Percentiles rank a stretch among this genome's conserved stretches.
These are phyloP conservation scores for Fusarium pseudonygamai DNA, from an alignment of 2,329 filamentous ascomycete species.

Conservation along the genomic window DNA sequence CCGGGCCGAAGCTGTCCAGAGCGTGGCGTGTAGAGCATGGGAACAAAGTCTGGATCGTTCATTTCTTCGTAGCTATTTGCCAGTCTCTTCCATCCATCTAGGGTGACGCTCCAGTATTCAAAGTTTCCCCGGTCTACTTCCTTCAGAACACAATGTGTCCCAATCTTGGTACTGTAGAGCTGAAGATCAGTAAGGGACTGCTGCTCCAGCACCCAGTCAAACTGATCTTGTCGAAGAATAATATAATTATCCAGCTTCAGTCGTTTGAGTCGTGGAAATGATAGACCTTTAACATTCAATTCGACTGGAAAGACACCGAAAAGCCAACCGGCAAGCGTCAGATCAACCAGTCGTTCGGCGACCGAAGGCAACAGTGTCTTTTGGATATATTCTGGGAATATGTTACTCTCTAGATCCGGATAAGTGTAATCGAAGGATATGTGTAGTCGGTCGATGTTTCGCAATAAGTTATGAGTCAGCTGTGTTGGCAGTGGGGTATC, in stretches of 20 bases:
- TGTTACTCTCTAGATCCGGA: no score
- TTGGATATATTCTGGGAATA: no score
- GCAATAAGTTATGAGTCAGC: no score
- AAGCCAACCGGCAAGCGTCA: slow-evolving; percentile 22
- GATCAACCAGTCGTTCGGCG: slow-evolving; percentile 25
- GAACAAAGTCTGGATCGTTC: no score
- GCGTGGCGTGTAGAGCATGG: not conserved
- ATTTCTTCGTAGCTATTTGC: no score
- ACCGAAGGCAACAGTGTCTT: slow-evolving; percentile 15
- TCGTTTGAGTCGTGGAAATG: slow-evolving; percentile 29
- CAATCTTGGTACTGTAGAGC: not conserved
- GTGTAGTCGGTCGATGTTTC: no score
- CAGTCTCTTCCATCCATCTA: slow-evolving; percentile 20
- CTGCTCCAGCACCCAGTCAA: slow-evolving; percentile 32
- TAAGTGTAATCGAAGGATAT: no score
- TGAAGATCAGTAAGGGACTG: no score
- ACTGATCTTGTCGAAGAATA: slow-evolving; percentile 34
- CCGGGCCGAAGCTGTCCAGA: not conserved
- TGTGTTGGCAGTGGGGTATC: no score
- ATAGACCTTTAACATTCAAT: slow-evolving; percentile 33
- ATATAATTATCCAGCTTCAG: slow-evolving; percentile 21
- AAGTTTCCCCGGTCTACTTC: no score
- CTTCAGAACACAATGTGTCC: not conserved
- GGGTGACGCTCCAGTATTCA: not conserved
- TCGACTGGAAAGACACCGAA: not conserved